Evolutionary conservation across 306 rosid genomes (phyloP).

Genomic region (Gastrolobium bilobum): DNA sequence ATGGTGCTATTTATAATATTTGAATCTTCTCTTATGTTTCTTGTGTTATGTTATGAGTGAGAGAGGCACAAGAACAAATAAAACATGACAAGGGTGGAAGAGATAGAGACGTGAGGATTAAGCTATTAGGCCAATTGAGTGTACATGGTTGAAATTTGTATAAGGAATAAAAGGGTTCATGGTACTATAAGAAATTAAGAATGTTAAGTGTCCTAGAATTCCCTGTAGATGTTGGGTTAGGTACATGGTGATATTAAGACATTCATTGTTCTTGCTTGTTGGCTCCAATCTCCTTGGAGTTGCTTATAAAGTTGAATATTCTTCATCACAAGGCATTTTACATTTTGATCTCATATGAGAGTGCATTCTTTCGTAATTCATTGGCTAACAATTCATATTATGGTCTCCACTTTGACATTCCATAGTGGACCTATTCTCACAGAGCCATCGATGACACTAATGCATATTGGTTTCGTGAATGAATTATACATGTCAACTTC

Average conservation of each 20-base stretch:
- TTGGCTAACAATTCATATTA: conserved; percentile 32
- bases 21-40: too few species aligned
- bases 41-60: too few species aligned
- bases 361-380: conserved; percentile 15
- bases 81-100: not conserved
- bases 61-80: not conserved
- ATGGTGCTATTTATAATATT: too few species aligned
- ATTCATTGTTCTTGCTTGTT: conserved; percentile 38
- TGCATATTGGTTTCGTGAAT: not conserved
- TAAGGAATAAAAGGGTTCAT: not conserved
- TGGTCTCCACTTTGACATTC: conserved; percentile 45
- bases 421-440: conserved; percentile 41
- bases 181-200: not conserved
- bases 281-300: conserved; percentile 43
- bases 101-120: conserved; percentile 35
- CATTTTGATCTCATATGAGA: not conserved
- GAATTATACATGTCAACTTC: conserved; percentile 34
- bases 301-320: conserved; percentile 24
- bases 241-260: conserved; percentile 16
- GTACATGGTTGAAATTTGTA: conserved; percentile 13
- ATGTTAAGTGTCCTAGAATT: not conserved
- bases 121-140: conserved; percentile 32
- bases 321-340: conserved; percentile 30
- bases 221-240: conserved; percentile 49
- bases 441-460: conserved; percentile 29